Evolutionary conservation across 257 asterid genomes (phyloP), one percentile per base, ranked within the genome.

Genomic region (Solanum microdontum): DNA sequence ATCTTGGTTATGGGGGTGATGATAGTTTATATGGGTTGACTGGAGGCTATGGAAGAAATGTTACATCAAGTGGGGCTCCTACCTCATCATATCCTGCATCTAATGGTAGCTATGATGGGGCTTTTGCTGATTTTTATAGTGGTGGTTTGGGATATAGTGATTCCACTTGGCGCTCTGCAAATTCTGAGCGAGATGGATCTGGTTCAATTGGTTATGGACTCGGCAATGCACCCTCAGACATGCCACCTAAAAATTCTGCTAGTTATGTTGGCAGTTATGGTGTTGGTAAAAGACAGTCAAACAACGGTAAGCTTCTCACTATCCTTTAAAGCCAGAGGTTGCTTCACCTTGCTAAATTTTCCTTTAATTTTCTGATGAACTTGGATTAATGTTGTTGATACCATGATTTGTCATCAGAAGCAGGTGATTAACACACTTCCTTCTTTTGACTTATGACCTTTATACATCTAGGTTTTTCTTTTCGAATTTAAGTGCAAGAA

Each of bases 241-340:
- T 88, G 28, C 73, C 83, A 30, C 60, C 90, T 79, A 86, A 88
- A 85, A 79, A 40, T 82, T 86, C 90, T 26, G 66, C 90, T 73
- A 87, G 88, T 88, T 79, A 69, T 88, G 84, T 86, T 66, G 74
- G 88, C 69, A 79, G 88, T 85, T 80, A 86, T 88, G 88, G 88
- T 76, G 86, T 68, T 85, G 87, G 69, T 55, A 88, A 68, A 84
- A 79, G 88, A 88, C 88, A 88, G 69, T 66, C 66, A 72, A 80
- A 43, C 74, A 68, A 39, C 73, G 90, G 90, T 88, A 85, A 84
- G 82, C 87, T 88, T 79, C 80, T 83, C 37, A 26, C 28, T 83
- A 24, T 72, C 55, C 76, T 72, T 34, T 83, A 17, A 33, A 70
- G 76, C 70, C 39, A 66, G 62, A 12, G 69, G 34, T 55, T 55